A percentile compares a stretch with the other conserved stretches of the same genome.
These are phyloP conservation scores for Fermentozyma sake DNA, from an alignment of 1,139 yeast genomes.

Conservation along the genomic window DNA sequence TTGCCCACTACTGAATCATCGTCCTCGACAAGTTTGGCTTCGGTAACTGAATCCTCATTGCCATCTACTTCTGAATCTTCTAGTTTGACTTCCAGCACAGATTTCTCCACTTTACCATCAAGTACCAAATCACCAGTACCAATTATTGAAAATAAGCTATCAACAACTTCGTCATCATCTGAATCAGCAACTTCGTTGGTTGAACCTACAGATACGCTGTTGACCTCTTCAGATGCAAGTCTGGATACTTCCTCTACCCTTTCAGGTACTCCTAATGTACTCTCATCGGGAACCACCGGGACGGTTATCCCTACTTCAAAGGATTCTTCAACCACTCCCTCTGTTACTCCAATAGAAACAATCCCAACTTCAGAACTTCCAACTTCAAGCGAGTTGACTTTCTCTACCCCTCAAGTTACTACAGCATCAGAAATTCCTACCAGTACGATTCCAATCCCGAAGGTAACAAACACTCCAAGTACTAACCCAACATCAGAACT, in stretches of 20 bases:
- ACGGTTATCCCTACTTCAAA: too few relatives aligned
- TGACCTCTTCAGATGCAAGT: too few relatives aligned
- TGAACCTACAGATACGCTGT: slow-evolving; percentile 1
- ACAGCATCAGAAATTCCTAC: neutral
- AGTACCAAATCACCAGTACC: neutral
- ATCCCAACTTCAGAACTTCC: neutral
- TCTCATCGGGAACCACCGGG: too few relatives aligned
- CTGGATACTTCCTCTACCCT: too few relatives aligned
- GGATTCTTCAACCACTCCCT: slow-evolving; percentile 5
- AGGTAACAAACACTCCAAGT: slow-evolving; percentile 1
- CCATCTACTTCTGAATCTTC: too few relatives aligned
- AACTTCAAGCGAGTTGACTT: neutral
- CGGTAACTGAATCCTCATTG: too few relatives aligned
- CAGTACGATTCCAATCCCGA: slow-evolving; percentile 1
- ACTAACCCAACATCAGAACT: slow-evolving; percentile 1
- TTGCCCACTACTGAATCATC: too few relatives aligned
- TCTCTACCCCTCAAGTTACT: neutral
- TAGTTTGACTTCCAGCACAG: too few relatives aligned
- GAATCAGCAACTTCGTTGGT: neutral
- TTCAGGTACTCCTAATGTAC: too few relatives aligned
- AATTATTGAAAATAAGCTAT: neutral
- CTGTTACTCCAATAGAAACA: slow-evolving; percentile 1
- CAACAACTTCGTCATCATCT: slow-evolving; percentile 1
- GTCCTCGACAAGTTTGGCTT: too few relatives aligned
- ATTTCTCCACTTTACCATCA: neutral